phyloP scores from a whole-genome alignment of 176 grass and related monocot species.

The Oryza brachyantha region DNA sequence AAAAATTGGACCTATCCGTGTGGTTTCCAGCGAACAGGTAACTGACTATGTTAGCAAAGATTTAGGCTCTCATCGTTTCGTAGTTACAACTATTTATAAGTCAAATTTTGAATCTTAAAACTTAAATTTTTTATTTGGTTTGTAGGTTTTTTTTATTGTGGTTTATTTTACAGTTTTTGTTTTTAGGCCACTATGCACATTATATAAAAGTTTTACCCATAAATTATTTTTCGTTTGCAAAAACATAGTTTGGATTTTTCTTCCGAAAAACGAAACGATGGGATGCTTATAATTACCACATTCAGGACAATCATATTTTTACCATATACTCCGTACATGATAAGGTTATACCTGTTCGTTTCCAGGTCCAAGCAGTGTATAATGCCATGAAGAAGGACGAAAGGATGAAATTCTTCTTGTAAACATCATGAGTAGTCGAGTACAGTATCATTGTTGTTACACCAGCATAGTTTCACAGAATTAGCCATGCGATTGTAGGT shows the following conservation, averaged over 20 bases:
- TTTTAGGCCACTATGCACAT: no score
- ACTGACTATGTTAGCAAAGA: background rate
- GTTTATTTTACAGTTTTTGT: no score
- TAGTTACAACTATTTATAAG: no score
- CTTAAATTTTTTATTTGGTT: no score
- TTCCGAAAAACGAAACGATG: no score
- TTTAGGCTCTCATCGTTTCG: no score
- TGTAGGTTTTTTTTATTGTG: no score
- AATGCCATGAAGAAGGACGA: constrained; percentile 83
- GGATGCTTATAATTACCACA: background rate
- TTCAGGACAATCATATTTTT: background rate
- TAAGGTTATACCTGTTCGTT: background rate
- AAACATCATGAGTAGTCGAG: background rate
- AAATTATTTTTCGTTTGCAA: no score
- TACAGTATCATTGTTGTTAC: background rate
- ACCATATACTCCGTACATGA: background rate
- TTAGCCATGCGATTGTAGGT: background rate
- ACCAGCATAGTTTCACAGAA: background rate
- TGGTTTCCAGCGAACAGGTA: constrained; percentile 79
- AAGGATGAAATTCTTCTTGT: constrained; percentile 82
- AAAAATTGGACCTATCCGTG: constrained; percentile 78
- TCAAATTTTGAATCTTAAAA: no score
- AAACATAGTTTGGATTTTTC: no score
- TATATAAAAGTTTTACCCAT: no score
- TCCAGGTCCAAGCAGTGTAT: constrained; percentile 75